Evolutionary conservation across 352 stramenopile genomes (phyloP), one percentile per base, ranked within the genome.

Genomic region (Pythium periplocum): DNA sequence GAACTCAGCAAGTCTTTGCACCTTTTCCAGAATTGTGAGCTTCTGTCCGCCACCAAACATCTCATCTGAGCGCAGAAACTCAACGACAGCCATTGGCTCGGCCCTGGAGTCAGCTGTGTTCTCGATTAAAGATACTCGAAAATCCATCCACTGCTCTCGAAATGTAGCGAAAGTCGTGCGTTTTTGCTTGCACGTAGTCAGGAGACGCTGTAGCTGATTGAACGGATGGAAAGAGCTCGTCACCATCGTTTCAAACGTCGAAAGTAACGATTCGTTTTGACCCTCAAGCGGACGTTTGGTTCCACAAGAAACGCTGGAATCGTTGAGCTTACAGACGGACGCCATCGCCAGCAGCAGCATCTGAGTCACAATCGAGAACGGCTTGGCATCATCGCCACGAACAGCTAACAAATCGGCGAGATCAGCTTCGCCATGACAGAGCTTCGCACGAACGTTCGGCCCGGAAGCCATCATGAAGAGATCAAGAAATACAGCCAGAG

Each of bases 401-500:
- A 12, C 2, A 4, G 39, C 11, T 8, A 68, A 49, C 12, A 87
- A 57, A 0, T 52, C 62, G 2, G 64, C 57, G 17, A 87, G 59
- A 62, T 65, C 68, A 0, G 75, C 63, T 62, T 89, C 75, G 10
- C 80, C 80, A 36, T 91, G 80, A 11, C 80, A 91, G 4, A 91
- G 53, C 51, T 91, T 89, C 0, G 75, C 80, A 31, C 78, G 71
- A 44, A 90, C 51, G 57, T 88, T 90, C 0, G 78, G 80, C 0
- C 80, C 80, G 6, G 47, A 50, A 0, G 72, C 64, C 70, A 86
- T 87, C 80, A 90, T 90, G 46, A 90, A 90, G n/a, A 87, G 61
- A 50, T 90, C 80, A 33, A 90, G 52, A 48, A 68, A 68, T 3
- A 84, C 64, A 0, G 62, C 61, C 34, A 90, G 51, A 3, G 67